Base-by-base conservation (phyloP, 495 filamentous ascomycete species). In the Tuber borchii region DNA sequence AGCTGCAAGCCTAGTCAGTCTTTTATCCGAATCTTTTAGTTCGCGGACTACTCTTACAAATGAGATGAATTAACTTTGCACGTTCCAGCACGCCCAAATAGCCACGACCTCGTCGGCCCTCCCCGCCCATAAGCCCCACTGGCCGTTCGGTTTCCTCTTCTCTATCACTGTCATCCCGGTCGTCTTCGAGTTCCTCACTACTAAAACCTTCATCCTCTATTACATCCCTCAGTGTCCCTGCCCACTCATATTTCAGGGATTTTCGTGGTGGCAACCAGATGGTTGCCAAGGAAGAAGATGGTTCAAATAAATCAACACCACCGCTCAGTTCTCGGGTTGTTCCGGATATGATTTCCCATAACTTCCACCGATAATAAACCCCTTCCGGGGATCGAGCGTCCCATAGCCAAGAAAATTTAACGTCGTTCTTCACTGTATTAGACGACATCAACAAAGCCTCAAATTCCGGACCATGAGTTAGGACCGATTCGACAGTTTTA, bases 381-480 rank as follows among this genome's bases (percentile, higher is more conserved):
- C 92, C 93, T 10, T 90, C 91, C 71, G 89, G 84, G 79, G 92
- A 93, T 71, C 93, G 87, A 42, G 95, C 87, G 84, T 99, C 92
- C 91, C 92, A 99, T 5, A 99, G 84, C 92, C 93, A 99, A 0
- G 93, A 92, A 90, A 94, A 99, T 82, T 91, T 94, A 79, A 95
- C 91, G 51, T 97, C 92, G 39, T 84, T 86, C 77, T 95, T 92
- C 2, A 97, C 91, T 51, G 91, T 89, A 0, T 89, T 90, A 26
- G 91, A 87, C 48, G 88, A 91, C 95, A 98, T 97, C 4, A 99
- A 88, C 1, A 97, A 86, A 7, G 94, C 94, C 82, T 99, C 95
- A 74, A 97, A 97, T 83, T 96, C 93, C 0, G 92, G 91, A 0
- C 94, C 94, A 77, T 93, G 88, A 17, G 89, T 89, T 34, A 97